Evolutionary conservation across 495 filamentous ascomycete species (phyloP).

Genomic region (Niebla homalea): DNA sequence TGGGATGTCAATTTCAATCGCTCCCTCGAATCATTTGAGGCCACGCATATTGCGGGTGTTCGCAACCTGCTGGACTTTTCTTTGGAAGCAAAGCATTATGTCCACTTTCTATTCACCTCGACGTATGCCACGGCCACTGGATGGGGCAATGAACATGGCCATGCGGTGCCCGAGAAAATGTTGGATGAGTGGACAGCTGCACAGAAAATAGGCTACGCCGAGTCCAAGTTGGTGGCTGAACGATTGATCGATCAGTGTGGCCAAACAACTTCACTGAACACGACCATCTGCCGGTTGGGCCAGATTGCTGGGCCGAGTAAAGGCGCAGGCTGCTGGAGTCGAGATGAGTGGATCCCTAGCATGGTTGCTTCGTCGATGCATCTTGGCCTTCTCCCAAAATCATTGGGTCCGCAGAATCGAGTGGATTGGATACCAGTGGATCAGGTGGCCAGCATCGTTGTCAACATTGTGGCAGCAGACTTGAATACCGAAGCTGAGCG

Average conservation of each 20-base stretch:
- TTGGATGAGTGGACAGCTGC: slow-evolving; percentile 22
- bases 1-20: slow-evolving; percentile 54
- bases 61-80: slow-evolving; percentile 42
- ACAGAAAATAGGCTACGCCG: slow-evolving; percentile 33
- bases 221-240: slow-evolving; percentile 27
- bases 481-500: background rate
- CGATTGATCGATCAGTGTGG: slow-evolving; percentile 33
- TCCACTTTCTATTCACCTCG: slow-evolving; percentile 41
- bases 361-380: slow-evolving; percentile 30
- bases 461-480: slow-evolving; percentile 3
- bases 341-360: slow-evolving; percentile 39
- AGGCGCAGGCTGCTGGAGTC: background rate
- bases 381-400: slow-evolving; percentile 26
- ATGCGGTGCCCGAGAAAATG: background rate
- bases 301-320: slow-evolving; percentile 40
- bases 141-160: slow-evolving; percentile 15
- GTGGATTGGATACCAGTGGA: slow-evolving; percentile 46
- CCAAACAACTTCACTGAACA: slow-evolving; percentile 25
- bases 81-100: slow-evolving; percentile 24
- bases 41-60: slow-evolving; percentile 36
- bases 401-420: slow-evolving; percentile 24
- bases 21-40: slow-evolving; percentile 39
- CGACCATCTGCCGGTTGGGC: slow-evolving; percentile 38
- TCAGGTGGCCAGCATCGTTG: slow-evolving; percentile 23
- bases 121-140: slow-evolving; percentile 33